Evolutionary conservation across 331 rosid species (phyloP), one percentile per base, ranked within the genome.

Genomic region (Cydonia oblonga): DNA sequence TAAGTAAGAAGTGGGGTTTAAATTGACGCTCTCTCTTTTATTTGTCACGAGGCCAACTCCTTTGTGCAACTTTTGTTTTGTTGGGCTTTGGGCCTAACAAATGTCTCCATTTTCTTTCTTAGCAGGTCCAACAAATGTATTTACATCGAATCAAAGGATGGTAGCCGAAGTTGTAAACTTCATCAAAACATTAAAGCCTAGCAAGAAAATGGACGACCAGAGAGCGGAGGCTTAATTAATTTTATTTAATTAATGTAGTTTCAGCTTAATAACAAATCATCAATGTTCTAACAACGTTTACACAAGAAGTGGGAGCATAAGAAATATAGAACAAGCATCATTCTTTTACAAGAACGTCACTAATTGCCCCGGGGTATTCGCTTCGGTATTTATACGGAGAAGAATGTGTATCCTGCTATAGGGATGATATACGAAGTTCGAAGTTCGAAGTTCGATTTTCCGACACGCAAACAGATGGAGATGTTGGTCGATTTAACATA

Each of bases 261-360:
- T 76, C 68, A 74, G 67, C 79, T 67, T 80, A 80, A 76, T 66
- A 72, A 72, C 70, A 82, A 81, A 70, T 70, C 69, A 73, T 72
- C 68, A 78, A 71, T 74, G 76, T 77, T 63, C 81, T 74, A 72
- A 70, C 79, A 70, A 51, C 35, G 66, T 74, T 68, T 76, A 75
- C 84, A 82, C 76, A 73, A 78, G 73, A 68, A 30, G 77, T 71
- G 79, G 18, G 61, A 64, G 82, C 66, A 71, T 68, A 75, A 52
- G 57, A 85, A 74, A 76, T 76, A 71, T 71, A 75, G 69, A 66
- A 84, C 81, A 84, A 64, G 81, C 73, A 75, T 49, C 79, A 67
- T 75, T 75, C 84, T 81, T 77, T 75, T 71, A 82, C 90, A 86
- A 81, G 79, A 85, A 80, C 42, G 69, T 72, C 68, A 70, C 77